Conservation (phyloP, 1,139 yeast species). For the Scheffersomyces illinoinensis region DNA sequence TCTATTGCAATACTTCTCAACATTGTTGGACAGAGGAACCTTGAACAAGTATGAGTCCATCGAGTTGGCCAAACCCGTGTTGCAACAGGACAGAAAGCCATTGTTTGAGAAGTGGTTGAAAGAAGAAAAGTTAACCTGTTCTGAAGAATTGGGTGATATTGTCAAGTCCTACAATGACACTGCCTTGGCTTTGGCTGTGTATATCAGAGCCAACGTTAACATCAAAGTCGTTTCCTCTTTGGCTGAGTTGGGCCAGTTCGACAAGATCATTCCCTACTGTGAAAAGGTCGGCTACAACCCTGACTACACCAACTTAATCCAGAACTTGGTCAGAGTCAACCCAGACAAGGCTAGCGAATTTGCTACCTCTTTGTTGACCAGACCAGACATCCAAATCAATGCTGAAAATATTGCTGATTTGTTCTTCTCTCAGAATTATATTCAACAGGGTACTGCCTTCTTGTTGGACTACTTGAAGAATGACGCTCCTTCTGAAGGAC, state of each 20-base stretch:
- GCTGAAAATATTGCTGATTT: conserved; percentile 89
- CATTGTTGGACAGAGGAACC: conserved; percentile 88
- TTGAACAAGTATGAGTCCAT: conserved; percentile 92
- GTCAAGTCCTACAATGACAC: conserved; percentile 82
- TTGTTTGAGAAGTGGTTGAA: conserved; percentile 94
- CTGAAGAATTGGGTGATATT: conserved; percentile 96
- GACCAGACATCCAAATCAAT: conserved; percentile 65
- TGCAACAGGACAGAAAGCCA: conserved; percentile 94
- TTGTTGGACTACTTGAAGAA: conserved; percentile 92
- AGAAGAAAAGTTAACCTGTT: conserved; percentile 89
- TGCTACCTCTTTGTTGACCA: conserved; percentile 79
- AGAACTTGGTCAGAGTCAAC: conserved; percentile 84
- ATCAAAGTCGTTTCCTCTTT: conserved; percentile 88
- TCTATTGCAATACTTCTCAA: conserved; percentile 87
- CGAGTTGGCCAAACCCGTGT: conserved; percentile 92
- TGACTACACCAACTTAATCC: conserved; percentile 86
- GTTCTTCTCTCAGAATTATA: conserved; percentile 89
- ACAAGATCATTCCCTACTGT: conserved; percentile 92
- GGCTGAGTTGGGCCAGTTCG: conserved; percentile 96
- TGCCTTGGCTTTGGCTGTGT: conserved; percentile 86
- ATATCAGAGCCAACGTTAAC: conserved; percentile 80
- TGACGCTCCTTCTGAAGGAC: conserved; percentile 94
- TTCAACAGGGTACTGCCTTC: conserved; percentile 99
- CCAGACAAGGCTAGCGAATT: conserved; percentile 99
- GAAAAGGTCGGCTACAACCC: conserved; percentile 88